Base-by-base conservation (phyloP, 306 rosid species). In the Bauhinia variegata region DNA sequence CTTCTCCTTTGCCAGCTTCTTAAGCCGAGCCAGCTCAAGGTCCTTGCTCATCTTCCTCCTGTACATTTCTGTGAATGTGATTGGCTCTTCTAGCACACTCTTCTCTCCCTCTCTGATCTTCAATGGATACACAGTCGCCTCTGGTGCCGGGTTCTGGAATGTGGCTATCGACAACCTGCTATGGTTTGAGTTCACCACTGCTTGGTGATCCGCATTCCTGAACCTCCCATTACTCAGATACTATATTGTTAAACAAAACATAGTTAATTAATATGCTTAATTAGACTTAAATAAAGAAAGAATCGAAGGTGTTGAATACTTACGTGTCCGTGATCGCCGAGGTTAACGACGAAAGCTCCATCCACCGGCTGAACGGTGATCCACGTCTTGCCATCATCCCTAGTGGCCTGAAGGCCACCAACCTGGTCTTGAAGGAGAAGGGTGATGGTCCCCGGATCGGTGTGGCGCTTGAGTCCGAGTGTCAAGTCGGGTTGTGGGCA, bases 381-480 rank as follows among this genome's bases (percentile, higher is more conserved):
- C 97, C 97, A 90, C 0, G 92, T 80, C 34, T 85, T 78, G 0
- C 95, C 99, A 4, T 75, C 67, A 4, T 95, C 99, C 12, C 77
- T 77, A 0, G 99, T 93, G 7, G 92, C 97, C 38, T 90, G 99
- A 59, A 93, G 99, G 0, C 99, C 99, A 2, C 97, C 99, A 0
- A 90, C 99, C 12, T 90, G 92, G 33, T 93, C 99, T 13, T 93
- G 99, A 11, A 93, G 86, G 48, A 93, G 51, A 10, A 93, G 79
- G 0, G 99, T 93, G 4, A 93, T 93, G n/a, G 97, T 90, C 1
- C 99, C 97, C 0, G 97, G 96, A 9, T 93, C 99, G 0, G 97
- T 93, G 73, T 93, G 99, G 32, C 97, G 84, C 38, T 93, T 93
- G 1, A 93, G 84, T 0, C 99, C 99, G 1, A 93, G 86, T 0